These are phyloP conservation scores for Plantago major DNA, from an alignment of 257 asterid genomes.

Conservation along the genomic window DNA sequence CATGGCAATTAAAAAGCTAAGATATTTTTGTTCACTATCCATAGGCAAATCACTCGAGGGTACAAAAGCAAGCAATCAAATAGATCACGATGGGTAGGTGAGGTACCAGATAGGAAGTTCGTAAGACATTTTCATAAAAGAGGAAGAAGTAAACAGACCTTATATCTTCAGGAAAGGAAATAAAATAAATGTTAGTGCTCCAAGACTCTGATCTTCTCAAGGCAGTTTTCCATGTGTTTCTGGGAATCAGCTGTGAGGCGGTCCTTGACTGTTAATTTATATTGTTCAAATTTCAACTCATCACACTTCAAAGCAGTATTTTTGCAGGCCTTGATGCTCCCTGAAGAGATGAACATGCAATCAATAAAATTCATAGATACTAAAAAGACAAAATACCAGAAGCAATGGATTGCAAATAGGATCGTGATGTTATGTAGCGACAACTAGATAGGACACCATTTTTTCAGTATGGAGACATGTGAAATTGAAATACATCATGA, in stretches of 20 bases:
- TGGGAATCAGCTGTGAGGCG: slow-evolving; percentile 36
- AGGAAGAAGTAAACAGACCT: neutral
- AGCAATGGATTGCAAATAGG: too few relatives aligned
- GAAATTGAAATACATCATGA: too few relatives aligned
- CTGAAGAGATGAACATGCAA: slow-evolving; percentile 28
- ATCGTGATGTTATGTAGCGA: too few relatives aligned
- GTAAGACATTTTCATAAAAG: neutral
- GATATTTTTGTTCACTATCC: too few relatives aligned
- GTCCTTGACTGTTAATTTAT: slow-evolving; percentile 51
- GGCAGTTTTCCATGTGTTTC: slow-evolving; percentile 63
- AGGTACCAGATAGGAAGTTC: too few relatives aligned
- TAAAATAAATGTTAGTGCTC: slow-evolving; percentile 43
- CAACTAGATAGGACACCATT: too few relatives aligned
- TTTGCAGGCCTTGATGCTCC: slow-evolving; percentile 80
- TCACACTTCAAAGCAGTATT: slow-evolving; percentile 78
- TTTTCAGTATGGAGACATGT: too few relatives aligned
- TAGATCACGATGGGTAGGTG: too few relatives aligned
- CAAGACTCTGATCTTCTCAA: slow-evolving; percentile 69
- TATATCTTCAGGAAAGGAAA: neutral
- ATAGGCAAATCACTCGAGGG: too few relatives aligned
- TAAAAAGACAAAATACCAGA: neutral
- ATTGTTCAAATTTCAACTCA: slow-evolving; percentile 67
- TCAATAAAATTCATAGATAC: neutral
- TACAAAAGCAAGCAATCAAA: too few relatives aligned
- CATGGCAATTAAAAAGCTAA: too few relatives aligned